Conservation (phyloP, 768 basidiomycete species). For the Candolleomyces efflorescens region DNA sequence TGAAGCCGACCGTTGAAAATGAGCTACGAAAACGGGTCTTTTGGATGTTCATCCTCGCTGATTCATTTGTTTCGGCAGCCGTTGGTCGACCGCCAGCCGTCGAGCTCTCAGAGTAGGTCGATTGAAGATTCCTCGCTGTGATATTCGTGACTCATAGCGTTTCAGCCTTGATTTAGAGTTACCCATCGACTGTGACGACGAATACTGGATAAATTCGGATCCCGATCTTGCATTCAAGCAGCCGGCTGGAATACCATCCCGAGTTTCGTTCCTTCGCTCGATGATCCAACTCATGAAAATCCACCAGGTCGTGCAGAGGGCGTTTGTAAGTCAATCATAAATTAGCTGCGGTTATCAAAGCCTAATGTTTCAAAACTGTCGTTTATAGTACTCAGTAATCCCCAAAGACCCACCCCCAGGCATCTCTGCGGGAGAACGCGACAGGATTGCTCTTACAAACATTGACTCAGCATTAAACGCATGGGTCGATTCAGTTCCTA, state of each 20-base stretch:
- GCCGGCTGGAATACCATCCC: slow-evolving; percentile 52
- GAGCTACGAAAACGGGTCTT: slow-evolving; percentile 73
- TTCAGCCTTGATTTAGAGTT: slow-evolving; percentile 67
- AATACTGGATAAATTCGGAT: slow-evolving; percentile 61
- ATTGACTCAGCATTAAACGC: slow-evolving; percentile 72
- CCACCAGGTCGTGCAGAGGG: too few relatives aligned
- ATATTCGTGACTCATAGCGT: neutral
- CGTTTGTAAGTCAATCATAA: too few relatives aligned
- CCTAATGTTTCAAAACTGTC: too few relatives aligned
- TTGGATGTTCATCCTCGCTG: slow-evolving; percentile 30
- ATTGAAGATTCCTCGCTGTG: too few relatives aligned
- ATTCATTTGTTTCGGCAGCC: slow-evolving; percentile 17
- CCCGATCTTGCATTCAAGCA: slow-evolving; percentile 53
- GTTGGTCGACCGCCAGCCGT: slow-evolving; percentile 69
- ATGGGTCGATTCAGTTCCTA: slow-evolving; percentile 69
- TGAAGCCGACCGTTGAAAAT: slow-evolving; percentile 45
- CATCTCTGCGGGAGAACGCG: slow-evolving; percentile 56
- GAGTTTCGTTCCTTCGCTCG: slow-evolving; percentile 51
- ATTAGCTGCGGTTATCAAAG: too few relatives aligned
- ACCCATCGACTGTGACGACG: slow-evolving; percentile 58
- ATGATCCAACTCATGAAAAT: slow-evolving; percentile 56
- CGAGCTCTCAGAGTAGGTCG: slow-evolving; percentile 68
- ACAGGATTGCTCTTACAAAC: slow-evolving; percentile 61
- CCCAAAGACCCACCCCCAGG: slow-evolving; percentile 25
- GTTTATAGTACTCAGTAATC: too few relatives aligned